phyloP scores from a whole-genome alignment of 495 filamentous ascomycete genomes.

The Sordaria brevicollis region DNA sequence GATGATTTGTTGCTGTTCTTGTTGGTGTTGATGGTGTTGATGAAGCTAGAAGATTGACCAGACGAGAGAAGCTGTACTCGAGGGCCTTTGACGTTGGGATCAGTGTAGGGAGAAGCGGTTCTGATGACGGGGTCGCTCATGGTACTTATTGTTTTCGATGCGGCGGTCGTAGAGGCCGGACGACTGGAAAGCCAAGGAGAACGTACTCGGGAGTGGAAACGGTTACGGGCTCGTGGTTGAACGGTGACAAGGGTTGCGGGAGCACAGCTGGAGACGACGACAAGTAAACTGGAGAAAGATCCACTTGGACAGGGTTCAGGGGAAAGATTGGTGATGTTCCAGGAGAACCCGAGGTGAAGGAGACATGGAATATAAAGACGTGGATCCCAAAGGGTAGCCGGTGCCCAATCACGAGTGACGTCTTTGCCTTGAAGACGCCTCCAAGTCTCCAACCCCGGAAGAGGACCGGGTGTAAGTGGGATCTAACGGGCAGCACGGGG shows the following conservation, averaged over 20 bases:
- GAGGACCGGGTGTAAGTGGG: slow-evolving; percentile 16
- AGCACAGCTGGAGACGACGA: slow-evolving; percentile 11
- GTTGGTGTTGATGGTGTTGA: no score
- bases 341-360: slow-evolving; percentile 15
- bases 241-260: slow-evolving; percentile 14
- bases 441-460: slow-evolving; percentile 10
- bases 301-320: slow-evolving; percentile 20
- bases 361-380: slow-evolving; percentile 17
- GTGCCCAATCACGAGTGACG: slow-evolving; percentile 18
- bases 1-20: slow-evolving; percentile 11
- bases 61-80: slow-evolving; percentile 29
- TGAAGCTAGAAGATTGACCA: slow-evolving; percentile 13
- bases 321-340: slow-evolving; percentile 6
- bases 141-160: slow-evolving; percentile 30
- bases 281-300: slow-evolving; percentile 11
- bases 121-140: slow-evolving; percentile 39
- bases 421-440: slow-evolving; percentile 4
- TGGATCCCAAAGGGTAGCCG: slow-evolving; percentile 6
- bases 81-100: slow-evolving; percentile 38
- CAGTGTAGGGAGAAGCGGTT: slow-evolving; percentile 39
- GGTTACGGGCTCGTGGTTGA: slow-evolving; percentile 5
- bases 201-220: background rate
- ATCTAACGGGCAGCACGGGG: background rate
- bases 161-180: background rate
- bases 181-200: background rate